Conservation (phyloP, 2,329 filamentous ascomycete genomes). For the Fonsecaea pugnacius region DNA sequence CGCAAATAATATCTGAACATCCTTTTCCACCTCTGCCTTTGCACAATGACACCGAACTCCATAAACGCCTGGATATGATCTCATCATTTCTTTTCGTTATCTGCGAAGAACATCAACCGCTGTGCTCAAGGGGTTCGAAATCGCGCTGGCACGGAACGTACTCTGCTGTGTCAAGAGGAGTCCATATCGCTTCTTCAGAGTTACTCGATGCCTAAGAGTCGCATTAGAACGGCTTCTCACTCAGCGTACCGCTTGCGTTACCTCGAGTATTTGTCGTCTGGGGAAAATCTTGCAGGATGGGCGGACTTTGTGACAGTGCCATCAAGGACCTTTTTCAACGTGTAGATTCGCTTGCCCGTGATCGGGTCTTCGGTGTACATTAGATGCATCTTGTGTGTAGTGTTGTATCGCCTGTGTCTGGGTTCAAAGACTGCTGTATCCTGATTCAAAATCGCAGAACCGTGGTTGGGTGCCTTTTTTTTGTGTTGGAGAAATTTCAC, state of each 20-base stretch:
- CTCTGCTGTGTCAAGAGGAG: conserved; percentile 82
- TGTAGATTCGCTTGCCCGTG: conserved; percentile 88
- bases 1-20: conserved; percentile 22
- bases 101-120: conserved; percentile 30
- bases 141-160: conserved; percentile 41
- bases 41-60: background rate
- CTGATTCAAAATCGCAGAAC: conserved; percentile 21
- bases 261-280: conserved; percentile 96
- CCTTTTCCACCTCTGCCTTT: conserved; percentile 6
- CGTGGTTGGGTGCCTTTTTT: conserved; percentile 26
- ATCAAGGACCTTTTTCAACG: conserved; percentile 69
- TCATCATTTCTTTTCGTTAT: conserved; percentile 41
- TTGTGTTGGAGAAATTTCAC: conserved; percentile 9
- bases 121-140: conserved; percentile 2
- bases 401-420: background rate
- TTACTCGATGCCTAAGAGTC: conserved; percentile 76
- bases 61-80: conserved; percentile 9
- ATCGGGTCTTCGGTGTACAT: conserved; percentile 80
- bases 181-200: conserved; percentile 89
- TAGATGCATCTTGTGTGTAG: conserved; percentile 62
- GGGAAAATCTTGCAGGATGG: conserved; percentile 93
- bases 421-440: background rate
- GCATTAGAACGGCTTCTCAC: conserved; percentile 3
- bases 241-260: conserved; percentile 41
- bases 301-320: conserved; percentile 93